Percentiles rank a stretch among this genome's conserved stretches.
phyloP scores from a whole-genome alignment of 73 alveolate species.

The Paraurostyla sp. region DNA sequence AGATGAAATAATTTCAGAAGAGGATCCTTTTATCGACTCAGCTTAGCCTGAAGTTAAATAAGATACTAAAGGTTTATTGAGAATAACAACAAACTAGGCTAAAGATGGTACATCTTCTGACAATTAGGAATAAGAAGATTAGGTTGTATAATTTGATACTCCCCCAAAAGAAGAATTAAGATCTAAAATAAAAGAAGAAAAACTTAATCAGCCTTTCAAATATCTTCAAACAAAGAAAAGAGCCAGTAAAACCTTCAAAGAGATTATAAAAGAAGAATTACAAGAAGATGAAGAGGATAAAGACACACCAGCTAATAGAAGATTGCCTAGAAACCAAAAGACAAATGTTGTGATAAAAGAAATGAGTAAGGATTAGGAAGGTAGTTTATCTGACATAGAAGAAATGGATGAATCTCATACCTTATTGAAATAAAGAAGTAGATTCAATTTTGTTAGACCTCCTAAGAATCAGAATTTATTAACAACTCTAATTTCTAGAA shows the following conservation, averaged over 20 bases:
- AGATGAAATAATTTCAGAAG: not conserved
- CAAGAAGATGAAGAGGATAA: conserved; percentile 29
- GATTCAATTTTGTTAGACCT: not conserved
- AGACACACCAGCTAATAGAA: not conserved
- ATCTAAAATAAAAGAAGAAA: not conserved
- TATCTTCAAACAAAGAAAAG: not conserved
- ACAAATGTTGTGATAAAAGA: not conserved
- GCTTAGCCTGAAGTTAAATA: not conserved
- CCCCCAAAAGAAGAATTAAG: not conserved
- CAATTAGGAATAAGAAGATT: not conserved
- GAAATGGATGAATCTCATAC: not conserved
- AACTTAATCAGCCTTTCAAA: not conserved
- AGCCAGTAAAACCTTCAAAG: not conserved
- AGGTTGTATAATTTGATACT: not conserved
- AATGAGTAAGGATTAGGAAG: not conserved
- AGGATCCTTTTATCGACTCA: not conserved
- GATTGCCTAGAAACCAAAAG: not conserved
- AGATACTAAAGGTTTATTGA: too few species aligned
- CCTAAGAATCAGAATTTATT: conserved; percentile 17
- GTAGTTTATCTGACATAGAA: not conserved
- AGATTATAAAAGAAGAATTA: not conserved
- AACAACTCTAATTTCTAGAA: not conserved
- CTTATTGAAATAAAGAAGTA: not conserved
- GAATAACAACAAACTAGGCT: too few species aligned
- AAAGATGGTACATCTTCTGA: not conserved